Conservation (phyloP, 257 asterid genomes). For the Misopates orontium region DNA sequence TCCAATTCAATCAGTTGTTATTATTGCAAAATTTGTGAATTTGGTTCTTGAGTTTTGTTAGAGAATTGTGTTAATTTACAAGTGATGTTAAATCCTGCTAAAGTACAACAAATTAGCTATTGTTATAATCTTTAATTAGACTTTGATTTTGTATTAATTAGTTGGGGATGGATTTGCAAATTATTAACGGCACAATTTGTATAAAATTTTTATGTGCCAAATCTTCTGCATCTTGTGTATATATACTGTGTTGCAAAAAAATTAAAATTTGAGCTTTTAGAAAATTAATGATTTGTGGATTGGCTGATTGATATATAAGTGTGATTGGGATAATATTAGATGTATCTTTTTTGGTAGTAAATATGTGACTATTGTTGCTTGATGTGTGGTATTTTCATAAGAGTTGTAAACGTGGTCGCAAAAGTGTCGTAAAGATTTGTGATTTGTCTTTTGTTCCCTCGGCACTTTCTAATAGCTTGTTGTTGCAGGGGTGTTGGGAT, state of each 20-base stretch:
- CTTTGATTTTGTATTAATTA: no score
- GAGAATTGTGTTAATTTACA: no score
- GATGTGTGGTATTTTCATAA: not conserved
- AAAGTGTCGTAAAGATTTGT: not conserved
- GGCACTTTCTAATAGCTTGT: not conserved
- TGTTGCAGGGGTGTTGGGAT: conserved; percentile 32
- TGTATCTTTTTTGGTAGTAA: no score
- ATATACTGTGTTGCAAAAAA: no score
- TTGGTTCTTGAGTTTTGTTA: not conserved
- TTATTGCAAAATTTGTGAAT: not conserved
- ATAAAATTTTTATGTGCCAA: no score
- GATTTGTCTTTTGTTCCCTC: not conserved
- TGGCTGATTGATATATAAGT: not conserved
- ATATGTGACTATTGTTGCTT: not conserved
- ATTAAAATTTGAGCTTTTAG: no score
- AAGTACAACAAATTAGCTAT: no score
- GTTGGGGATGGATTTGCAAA: not conserved
- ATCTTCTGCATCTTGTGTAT: no score
- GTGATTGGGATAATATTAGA: no score
- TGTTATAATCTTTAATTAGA: no score
- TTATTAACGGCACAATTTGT: not conserved
- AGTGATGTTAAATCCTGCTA: no score
- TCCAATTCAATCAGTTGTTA: not conserved
- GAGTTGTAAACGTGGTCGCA: no score
- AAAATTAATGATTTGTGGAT: not conserved